A percentile compares a stretch with the other conserved stretches of the same genome.
Evolutionary conservation across 2,329 filamentous ascomycete species (phyloP).

Genomic region (Fusarium cicatricum): DNA sequence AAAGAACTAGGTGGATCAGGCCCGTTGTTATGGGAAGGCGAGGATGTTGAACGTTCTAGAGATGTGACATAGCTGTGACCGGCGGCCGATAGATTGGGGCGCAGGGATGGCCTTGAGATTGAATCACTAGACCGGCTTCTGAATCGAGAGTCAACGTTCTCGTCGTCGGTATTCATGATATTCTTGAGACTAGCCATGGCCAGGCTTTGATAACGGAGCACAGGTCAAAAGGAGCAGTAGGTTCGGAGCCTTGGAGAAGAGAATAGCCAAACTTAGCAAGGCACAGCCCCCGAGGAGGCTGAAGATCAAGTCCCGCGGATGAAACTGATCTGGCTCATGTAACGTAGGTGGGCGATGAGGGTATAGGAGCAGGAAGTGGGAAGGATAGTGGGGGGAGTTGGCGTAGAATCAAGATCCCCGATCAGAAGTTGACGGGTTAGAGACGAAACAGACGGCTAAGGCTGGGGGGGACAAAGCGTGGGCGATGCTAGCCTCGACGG

Average conservation of each 20-base stretch:
- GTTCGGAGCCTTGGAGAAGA: slow-evolving; percentile 43
- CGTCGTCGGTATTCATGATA: slow-evolving; percentile 65
- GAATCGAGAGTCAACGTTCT: slow-evolving; percentile 52
- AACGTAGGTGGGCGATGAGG: slow-evolving; percentile 46
- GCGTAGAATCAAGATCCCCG: slow-evolving; percentile 38
- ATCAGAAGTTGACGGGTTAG: slow-evolving; percentile 9
- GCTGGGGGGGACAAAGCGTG: slow-evolving; percentile 29
- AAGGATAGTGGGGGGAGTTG: slow-evolving; percentile 39
- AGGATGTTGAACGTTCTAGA: slow-evolving; percentile 44
- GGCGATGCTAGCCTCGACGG: slow-evolving; percentile 37
- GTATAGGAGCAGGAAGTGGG: slow-evolving; percentile 35
- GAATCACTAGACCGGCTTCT: slow-evolving; percentile 57
- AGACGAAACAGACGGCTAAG: slow-evolving; percentile 40
- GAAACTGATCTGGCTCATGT: slow-evolving; percentile 44
- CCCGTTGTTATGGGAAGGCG: slow-evolving; percentile 47
- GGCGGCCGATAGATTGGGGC: slow-evolving; percentile 47
- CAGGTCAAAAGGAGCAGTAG: slow-evolving; percentile 42
- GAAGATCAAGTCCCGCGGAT: slow-evolving; percentile 40
- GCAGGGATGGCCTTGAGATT: slow-evolving; percentile 45
- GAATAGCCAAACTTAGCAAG: slow-evolving; percentile 53
- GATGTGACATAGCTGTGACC: slow-evolving; percentile 52
- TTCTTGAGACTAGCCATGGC: slow-evolving; percentile 64
- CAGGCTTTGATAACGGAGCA: slow-evolving; percentile 51
- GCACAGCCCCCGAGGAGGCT: slow-evolving; percentile 56
- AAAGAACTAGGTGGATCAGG: slow-evolving; percentile 46